A percentile compares a stretch with the other conserved stretches of the same genome.
phyloP scores from a whole-genome alignment of 345 rosid genomes.

The Clausena lansium region DNA sequence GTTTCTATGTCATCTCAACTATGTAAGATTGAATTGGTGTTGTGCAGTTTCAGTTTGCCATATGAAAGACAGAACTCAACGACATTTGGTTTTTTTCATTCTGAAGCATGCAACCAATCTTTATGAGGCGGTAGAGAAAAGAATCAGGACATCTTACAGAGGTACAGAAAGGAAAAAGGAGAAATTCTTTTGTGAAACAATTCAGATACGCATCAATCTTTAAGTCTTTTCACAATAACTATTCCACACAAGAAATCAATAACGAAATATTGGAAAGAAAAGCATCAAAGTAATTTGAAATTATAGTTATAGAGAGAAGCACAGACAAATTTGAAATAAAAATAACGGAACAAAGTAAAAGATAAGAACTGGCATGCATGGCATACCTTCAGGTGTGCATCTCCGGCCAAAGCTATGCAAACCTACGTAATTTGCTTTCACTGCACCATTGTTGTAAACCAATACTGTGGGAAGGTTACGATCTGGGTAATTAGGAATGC shows the following conservation, averaged over 20 bases:
- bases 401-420: constrained; percentile 74
- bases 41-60: background rate
- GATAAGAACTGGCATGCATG: background rate
- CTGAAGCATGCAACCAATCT: background rate
- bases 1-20: background rate
- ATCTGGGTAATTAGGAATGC: constrained; percentile 94
- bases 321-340: background rate
- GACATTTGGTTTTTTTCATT: background rate
- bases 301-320: background rate
- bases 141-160: background rate
- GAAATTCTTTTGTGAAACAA: background rate
- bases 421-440: constrained; percentile 92
- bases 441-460: constrained; percentile 84
- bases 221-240: background rate
- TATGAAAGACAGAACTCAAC: background rate
- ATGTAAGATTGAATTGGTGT: background rate
- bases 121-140: background rate
- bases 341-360: background rate
- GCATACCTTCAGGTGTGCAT: constrained; percentile 89
- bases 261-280: background rate
- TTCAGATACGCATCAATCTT: background rate
- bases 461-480: constrained; percentile 81
- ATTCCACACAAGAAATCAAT: background rate
- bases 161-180: background rate
- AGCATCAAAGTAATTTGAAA: background rate